Conservation (phyloP, 441 rosid species). For the Breynia disticha region DNA sequence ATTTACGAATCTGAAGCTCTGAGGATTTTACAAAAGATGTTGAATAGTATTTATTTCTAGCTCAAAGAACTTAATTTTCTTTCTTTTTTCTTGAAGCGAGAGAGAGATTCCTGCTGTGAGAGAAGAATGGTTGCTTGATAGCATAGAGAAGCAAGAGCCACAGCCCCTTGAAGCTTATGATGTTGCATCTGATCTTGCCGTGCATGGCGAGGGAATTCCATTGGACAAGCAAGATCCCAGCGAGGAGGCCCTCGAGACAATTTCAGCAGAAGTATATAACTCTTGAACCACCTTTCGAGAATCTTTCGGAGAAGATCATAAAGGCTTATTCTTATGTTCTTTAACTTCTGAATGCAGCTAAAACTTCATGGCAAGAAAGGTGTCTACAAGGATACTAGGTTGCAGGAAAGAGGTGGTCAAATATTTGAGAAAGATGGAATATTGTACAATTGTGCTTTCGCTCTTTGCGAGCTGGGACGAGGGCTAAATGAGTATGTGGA, state of each 20-base stretch:
- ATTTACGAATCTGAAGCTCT: no score
- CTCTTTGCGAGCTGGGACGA: conserved; percentile 55
- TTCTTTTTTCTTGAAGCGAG: conserved; percentile 27
- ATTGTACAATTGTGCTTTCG: conserved; percentile 59
- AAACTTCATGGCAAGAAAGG: conserved; percentile 62
- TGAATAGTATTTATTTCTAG: no score
- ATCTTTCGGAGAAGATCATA: no score
- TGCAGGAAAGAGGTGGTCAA: conserved; percentile 45
- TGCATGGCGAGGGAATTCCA: conserved; percentile 57
- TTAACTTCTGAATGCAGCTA: conserved; percentile 30
- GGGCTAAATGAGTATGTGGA: conserved; percentile 44
- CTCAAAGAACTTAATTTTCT: no score
- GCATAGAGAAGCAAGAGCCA: conserved; percentile 60
- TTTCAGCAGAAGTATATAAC: conserved; percentile 38
- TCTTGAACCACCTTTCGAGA: no score
- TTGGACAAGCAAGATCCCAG: conserved; percentile 58
- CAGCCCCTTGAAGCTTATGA: conserved; percentile 60
- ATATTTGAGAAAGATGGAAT: conserved; percentile 63
- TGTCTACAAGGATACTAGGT: conserved; percentile 49
- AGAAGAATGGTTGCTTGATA: conserved; percentile 62
- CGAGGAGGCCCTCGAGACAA: conserved; percentile 48
- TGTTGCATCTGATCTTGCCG: conserved; percentile 46
- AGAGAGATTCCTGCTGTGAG: conserved; percentile 49
- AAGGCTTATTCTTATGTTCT: no score
- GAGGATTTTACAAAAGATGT: no score